Percentiles rank a stretch among this genome's conserved stretches.
phyloP scores from a whole-genome alignment of 768 basidiomycete species.

The Candolleomyces efflorescens region DNA sequence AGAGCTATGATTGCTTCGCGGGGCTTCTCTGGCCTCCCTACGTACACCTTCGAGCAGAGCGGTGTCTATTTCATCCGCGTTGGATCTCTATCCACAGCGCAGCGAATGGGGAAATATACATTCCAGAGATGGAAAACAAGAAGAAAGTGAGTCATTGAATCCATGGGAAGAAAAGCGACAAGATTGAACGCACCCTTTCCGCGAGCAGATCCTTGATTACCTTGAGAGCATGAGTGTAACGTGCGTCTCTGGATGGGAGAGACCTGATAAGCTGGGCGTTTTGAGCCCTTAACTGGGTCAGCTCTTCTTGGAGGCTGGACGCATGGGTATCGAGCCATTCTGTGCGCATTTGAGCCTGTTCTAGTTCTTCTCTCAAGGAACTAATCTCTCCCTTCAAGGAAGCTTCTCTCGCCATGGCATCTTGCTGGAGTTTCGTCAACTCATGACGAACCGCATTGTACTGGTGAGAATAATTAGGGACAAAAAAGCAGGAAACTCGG shows the following conservation, averaged over 20 bases:
- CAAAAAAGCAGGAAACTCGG: background rate
- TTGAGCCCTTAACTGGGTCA: background rate
- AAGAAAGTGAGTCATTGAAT: background rate
- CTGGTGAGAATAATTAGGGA: background rate
- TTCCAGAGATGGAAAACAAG: background rate
- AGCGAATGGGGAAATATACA: background rate
- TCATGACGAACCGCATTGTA: background rate
- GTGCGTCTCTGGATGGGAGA: background rate
- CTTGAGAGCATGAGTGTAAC: background rate
- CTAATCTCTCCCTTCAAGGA: background rate
- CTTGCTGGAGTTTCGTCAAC: background rate
- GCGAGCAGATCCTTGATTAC: background rate
- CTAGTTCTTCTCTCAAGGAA: background rate
- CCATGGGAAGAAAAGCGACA: too few relatives aligned
- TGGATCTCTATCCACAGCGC: background rate
- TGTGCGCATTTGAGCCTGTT: background rate
- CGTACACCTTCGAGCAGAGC: background rate
- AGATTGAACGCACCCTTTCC: background rate
- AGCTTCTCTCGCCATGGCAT: background rate
- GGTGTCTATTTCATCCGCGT: background rate
- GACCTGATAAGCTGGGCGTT: background rate
- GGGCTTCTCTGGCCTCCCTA: background rate
- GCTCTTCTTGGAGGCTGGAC: background rate
- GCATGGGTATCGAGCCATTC: background rate
- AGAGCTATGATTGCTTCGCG: background rate